Percentiles rank a stretch among this genome's conserved stretches.
Evolutionary conservation across 169 alveolate species (phyloP).

Genomic region (Plasmodium gonderi): DNA sequence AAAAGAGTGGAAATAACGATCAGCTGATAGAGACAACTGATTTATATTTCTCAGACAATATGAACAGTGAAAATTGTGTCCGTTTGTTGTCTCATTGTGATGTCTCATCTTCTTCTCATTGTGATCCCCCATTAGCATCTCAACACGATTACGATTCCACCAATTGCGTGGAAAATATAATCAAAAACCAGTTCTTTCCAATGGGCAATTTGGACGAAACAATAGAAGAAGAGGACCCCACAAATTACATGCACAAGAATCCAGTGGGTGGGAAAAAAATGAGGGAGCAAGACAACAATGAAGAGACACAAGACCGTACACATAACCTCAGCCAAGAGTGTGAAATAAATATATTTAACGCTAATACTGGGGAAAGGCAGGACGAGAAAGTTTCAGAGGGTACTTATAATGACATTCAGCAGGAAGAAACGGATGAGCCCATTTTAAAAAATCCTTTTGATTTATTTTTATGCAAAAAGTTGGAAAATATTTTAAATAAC

Average conservation of each 20-base stretch:
- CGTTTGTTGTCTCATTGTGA: no score
- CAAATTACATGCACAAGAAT: background rate
- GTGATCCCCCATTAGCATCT: no score
- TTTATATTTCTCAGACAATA: background rate
- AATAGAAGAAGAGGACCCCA: background rate
- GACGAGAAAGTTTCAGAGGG: background rate
- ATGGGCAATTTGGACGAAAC: background rate
- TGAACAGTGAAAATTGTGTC: background rate
- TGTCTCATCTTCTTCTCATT: no score
- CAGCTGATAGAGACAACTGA: background rate
- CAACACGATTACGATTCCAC: conserved; percentile 6
- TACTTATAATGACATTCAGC: background rate
- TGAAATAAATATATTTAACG: background rate
- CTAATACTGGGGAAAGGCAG: background rate
- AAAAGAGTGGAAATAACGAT: background rate
- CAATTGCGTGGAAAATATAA: background rate
- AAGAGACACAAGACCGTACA: background rate
- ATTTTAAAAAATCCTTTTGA: conserved; percentile 1
- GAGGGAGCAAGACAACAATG: background rate
- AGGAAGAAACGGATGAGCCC: background rate
- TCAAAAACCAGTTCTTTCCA: background rate
- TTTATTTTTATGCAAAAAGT: conserved; percentile 17
- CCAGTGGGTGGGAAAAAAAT: background rate
- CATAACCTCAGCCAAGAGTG: background rate
- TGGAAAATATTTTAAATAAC: conserved; percentile 34